These are phyloP conservation scores for Lophiotrema nucula DNA, from an alignment of 495 filamentous ascomycete genomes.

Conservation along the genomic window DNA sequence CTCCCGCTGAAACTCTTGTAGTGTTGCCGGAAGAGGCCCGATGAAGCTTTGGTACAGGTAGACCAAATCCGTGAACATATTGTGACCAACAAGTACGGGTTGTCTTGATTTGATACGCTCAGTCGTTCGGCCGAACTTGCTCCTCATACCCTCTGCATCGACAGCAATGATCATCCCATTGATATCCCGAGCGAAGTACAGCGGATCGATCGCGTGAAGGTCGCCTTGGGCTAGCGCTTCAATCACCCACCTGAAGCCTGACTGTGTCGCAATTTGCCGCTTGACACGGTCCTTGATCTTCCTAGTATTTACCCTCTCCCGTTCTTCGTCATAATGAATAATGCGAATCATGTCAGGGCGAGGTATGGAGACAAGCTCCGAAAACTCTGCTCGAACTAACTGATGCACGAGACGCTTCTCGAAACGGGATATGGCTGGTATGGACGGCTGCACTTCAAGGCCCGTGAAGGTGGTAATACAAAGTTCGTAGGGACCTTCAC, in stretches of 20 bases:
- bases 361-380: slow-evolving; percentile 49
- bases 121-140: slow-evolving; percentile 41
- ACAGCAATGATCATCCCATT: slow-evolving; percentile 35
- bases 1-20: slow-evolving; percentile 58
- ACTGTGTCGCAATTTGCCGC: slow-evolving; percentile 48
- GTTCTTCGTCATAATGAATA: slow-evolving; percentile 47
- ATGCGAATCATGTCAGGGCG: slow-evolving; percentile 55
- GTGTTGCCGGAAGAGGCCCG: slow-evolving; percentile 58
- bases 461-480: slow-evolving; percentile 20
- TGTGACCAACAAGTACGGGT: slow-evolving; percentile 70
- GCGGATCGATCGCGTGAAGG: slow-evolving; percentile 50
- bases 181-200: slow-evolving; percentile 39
- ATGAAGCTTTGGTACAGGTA: slow-evolving; percentile 72
- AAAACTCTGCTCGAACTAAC: slow-evolving; percentile 62
- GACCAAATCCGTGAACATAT: slow-evolving; percentile 70
- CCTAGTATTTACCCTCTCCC: slow-evolving; percentile 47
- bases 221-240: slow-evolving; percentile 65
- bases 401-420: slow-evolving; percentile 69
- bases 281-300: slow-evolving; percentile 44
- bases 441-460: background rate
- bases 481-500: background rate
- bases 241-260: slow-evolving; percentile 67
- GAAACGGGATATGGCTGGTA: slow-evolving; percentile 33
- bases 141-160: slow-evolving; percentile 33
- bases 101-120: slow-evolving; percentile 46